These are phyloP conservation scores for Colletotrichum neosansevieriae DNA, from an alignment of 2,329 filamentous ascomycete species.

Conservation along the genomic window DNA sequence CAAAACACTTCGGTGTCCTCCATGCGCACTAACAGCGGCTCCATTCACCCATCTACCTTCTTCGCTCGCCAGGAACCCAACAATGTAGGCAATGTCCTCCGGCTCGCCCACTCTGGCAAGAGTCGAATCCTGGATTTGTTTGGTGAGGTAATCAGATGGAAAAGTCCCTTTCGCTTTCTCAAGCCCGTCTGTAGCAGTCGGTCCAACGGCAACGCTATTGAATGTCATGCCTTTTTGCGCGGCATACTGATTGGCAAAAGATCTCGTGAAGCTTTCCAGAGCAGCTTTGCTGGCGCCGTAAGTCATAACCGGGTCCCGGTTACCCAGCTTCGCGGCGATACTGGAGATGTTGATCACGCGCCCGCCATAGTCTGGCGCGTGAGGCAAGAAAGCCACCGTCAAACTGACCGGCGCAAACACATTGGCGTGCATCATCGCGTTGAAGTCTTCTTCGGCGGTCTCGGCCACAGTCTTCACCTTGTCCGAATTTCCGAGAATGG, in stretches of 20 bases:
- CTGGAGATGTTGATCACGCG: slow-evolving; percentile 52
- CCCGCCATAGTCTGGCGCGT: slow-evolving; percentile 45
- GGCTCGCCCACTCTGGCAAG: slow-evolving; percentile 6
- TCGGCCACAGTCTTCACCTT: not conserved
- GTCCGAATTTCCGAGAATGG: not conserved
- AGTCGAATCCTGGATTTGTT: not conserved
- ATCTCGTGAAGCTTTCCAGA: slow-evolving; percentile 45
- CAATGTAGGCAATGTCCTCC: slow-evolving; percentile 26
- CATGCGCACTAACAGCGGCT: slow-evolving; percentile 24
- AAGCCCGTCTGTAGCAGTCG: slow-evolving; percentile 41
- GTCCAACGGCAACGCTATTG: slow-evolving; percentile 49
- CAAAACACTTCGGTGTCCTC: slow-evolving; percentile 10
- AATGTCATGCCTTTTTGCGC: slow-evolving; percentile 45
- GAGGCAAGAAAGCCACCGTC: slow-evolving; percentile 45
- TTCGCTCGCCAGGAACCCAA: slow-evolving; percentile 32
- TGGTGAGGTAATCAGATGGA: not conserved
- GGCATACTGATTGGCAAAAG: slow-evolving; percentile 48
- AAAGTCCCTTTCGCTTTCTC: not conserved
- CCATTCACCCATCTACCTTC: slow-evolving; percentile 31
- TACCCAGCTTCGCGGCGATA: slow-evolving; percentile 35
- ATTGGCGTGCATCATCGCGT: slow-evolving; percentile 24
- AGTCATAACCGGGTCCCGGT: slow-evolving; percentile 23
- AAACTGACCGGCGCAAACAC: slow-evolving; percentile 45
- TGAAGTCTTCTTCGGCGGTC: slow-evolving; percentile 4
- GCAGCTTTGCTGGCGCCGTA: slow-evolving; percentile 52